These are phyloP conservation scores for Crithidia mellificae DNA, from an alignment of 208 protist genomes.

Conservation along the genomic window DNA sequence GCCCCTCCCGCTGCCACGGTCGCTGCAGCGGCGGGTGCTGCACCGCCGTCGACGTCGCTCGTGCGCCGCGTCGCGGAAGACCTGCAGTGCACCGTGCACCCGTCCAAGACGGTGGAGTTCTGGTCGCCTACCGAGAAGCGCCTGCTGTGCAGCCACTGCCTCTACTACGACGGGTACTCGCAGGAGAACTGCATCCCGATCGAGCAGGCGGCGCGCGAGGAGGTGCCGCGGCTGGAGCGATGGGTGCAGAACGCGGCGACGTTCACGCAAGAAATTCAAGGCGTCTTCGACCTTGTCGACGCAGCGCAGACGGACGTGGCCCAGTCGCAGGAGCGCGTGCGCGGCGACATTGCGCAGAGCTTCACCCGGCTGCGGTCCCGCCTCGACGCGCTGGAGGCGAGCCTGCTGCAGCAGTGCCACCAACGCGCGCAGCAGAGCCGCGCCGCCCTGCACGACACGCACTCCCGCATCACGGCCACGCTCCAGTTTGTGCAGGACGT, in stretches of 20 bases:
- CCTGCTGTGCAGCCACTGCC: slow-evolving; percentile 75
- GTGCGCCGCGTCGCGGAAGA: slow-evolving; percentile 9
- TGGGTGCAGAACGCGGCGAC: slow-evolving; percentile 67
- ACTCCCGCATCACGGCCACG: slow-evolving; percentile 37
- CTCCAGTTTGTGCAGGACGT: slow-evolving; percentile 53
- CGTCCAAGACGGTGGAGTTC: slow-evolving; percentile 72
- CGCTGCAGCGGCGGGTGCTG: not conserved
- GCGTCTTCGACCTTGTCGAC: slow-evolving; percentile 59
- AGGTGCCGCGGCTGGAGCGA: slow-evolving; percentile 49
- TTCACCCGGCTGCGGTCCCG: slow-evolving; percentile 47
- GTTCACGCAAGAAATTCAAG: slow-evolving; percentile 62
- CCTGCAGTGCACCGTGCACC: slow-evolving; percentile 48
- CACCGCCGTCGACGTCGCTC: not conserved
- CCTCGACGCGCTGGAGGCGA: slow-evolving; percentile 50
- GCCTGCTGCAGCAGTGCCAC: slow-evolving; percentile 41
- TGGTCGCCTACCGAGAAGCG: slow-evolving; percentile 70
- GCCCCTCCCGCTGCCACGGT: not conserved
- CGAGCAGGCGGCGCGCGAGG: slow-evolving; percentile 48
- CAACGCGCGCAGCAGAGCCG: slow-evolving; percentile 29
- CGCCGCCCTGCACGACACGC: slow-evolving; percentile 37
- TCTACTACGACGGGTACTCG: slow-evolving; percentile 78
- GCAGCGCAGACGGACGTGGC: slow-evolving; percentile 54
- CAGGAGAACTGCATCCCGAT: slow-evolving; percentile 67
- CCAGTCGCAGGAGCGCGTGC: slow-evolving; percentile 31
- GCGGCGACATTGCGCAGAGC: slow-evolving; percentile 38